phyloP scores from a whole-genome alignment of 306 rosid species.

The Amphicarpaea edgeworthii region DNA sequence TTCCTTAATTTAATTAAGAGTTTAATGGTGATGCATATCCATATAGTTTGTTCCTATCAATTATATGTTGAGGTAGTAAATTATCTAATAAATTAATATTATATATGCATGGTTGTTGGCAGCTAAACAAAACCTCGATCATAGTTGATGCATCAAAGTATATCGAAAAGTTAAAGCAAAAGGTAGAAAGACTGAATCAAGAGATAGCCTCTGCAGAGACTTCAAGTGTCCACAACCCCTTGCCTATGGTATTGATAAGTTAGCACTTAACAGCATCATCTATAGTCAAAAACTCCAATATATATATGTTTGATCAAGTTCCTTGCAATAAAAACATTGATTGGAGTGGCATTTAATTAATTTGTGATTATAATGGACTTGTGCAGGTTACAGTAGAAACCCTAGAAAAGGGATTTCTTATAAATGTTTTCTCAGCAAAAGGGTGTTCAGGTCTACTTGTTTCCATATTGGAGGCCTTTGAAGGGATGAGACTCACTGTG shows the following conservation, averaged over 20 bases:
- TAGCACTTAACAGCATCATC: no score
- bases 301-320: not conserved
- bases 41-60: not conserved
- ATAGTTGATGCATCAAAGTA: conserved; percentile 91
- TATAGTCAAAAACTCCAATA: not conserved
- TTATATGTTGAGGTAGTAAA: not conserved
- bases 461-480: conserved; percentile 81
- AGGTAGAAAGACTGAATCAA: conserved; percentile 82
- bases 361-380: conserved; percentile 30
- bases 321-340: not conserved
- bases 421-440: conserved; percentile 73
- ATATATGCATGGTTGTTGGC: conserved; percentile 49
- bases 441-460: conserved; percentile 88
- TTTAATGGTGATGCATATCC: no score
- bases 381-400: conserved; percentile 88
- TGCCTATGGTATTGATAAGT: conserved; percentile 69
- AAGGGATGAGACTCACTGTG: conserved; percentile 84
- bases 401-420: conserved; percentile 82
- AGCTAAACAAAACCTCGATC: conserved; percentile 80
- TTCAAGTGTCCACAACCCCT: conserved; percentile 58
- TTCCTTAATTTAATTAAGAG: not conserved
- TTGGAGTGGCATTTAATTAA: not conserved
- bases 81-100: conserved; percentile 20
- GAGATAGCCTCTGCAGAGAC: conserved; percentile 68
- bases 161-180: conserved; percentile 82